Percentiles rank a stretch among this genome's conserved stretches.
phyloP scores from a whole-genome alignment of 2,329 filamentous ascomycete genomes.

The Aspergillus pseudoviridinutans region DNA sequence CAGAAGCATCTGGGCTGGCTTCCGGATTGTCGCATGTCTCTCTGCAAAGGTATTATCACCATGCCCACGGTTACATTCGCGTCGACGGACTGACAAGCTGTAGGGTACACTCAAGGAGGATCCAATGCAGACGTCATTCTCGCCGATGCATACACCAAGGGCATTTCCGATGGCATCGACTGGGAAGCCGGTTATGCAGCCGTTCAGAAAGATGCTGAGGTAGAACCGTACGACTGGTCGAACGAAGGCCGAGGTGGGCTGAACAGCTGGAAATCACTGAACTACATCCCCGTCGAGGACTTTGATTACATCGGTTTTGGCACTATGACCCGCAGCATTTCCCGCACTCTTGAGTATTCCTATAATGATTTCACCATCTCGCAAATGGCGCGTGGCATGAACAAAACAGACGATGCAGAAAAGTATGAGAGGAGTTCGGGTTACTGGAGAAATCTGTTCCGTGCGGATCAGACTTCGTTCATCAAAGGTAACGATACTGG shows the following conservation, averaged over 20 bases:
- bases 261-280: conserved; percentile 64
- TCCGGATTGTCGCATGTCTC: conserved; percentile 69
- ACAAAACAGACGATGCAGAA: conserved; percentile 51
- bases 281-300: conserved; percentile 68
- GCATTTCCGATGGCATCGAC: conserved; percentile 57
- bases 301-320: conserved; percentile 65
- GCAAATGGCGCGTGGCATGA: conserved; percentile 57
- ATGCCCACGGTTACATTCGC: not conserved
- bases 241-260: conserved; percentile 66
- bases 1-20: conserved; percentile 68
- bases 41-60: conserved; percentile 50
- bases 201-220: conserved; percentile 65
- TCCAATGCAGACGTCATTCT: conserved; percentile 68
- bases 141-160: conserved; percentile 66
- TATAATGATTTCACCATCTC: conserved; percentile 70
- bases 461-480: conserved; percentile 55
- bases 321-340: conserved; percentile 66
- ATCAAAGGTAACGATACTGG: conserved; percentile 58
- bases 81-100: not conserved
- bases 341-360: conserved; percentile 69
- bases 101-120: conserved; percentile 67
- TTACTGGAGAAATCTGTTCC: conserved; percentile 69
- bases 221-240: conserved; percentile 66
- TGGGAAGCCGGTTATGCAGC: conserved; percentile 67
- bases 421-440: conserved; percentile 57